Base-by-base conservation (phyloP, 306 rosid species). In the Cucurbita maxima region DNA sequence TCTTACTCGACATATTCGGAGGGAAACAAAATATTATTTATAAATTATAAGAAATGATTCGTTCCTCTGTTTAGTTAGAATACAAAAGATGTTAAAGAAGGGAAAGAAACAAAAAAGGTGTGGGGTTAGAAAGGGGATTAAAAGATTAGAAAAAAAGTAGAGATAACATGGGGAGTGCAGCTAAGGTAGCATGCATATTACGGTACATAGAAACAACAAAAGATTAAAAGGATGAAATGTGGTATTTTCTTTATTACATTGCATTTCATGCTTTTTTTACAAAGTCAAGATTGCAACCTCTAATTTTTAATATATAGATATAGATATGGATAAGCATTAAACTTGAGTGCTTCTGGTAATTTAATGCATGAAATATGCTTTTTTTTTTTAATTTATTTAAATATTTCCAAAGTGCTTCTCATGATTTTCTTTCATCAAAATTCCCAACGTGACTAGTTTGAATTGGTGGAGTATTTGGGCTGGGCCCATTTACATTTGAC, bases 151-250 rank as follows among this genome's bases (percentile, higher is more conserved):
- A 3, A 61, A 61, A 7, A 61, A n/a, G 22, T 16, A 15, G 34
- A 63, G 5, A 63, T 36, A 13, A 63, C 51, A 41, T 63, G 71
- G 71, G 71, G 71, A 63, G 18, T 63, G 71, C 71, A 63, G 50
- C 71, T 63, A 0, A 41, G 16, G 16, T 18, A 18, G 71, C 71
- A 63, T 63, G 71, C 51, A 41, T 41, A 1, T 62, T 62, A 62
- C 40, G 50, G 15, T 63, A 41, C 51, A 41, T 16, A 41, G 0
- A 38, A 37, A 38, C 10, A 62, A 62, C 48, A 38, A 40, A 4
- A n/a, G 50, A 40, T 63, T 63, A 63, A 18, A 63, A 18, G 5
- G 52, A 40, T n/a, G 70, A 40, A 40, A 25, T 18, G 71, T 40
- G 51, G 51, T 50, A 63, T 8, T 61, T 0, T 37, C 68, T 7